Percentiles rank a stretch among this genome's conserved stretches.
These are phyloP conservation scores for Boletus edulis DNA, from an alignment of 768 basidiomycete genomes.

Conservation along the genomic window DNA sequence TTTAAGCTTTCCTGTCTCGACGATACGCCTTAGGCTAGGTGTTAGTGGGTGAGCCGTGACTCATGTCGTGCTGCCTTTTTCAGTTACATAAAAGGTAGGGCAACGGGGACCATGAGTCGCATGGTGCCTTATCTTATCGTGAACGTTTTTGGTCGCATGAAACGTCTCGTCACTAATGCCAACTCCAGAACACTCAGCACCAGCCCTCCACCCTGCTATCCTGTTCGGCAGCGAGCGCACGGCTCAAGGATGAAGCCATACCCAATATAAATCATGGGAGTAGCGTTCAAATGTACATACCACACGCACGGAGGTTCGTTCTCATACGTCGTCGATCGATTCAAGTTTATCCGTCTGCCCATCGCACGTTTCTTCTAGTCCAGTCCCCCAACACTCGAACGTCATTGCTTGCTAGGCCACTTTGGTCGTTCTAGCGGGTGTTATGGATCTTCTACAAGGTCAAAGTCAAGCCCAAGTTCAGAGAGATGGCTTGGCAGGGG, in stretches of 20 bases:
- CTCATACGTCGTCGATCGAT: neutral
- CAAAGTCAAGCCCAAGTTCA: neutral
- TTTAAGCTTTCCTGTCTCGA: no score
- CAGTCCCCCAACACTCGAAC: neutral
- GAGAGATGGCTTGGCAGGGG: neutral
- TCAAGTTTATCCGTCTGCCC: no score
- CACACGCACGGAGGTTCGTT: neutral
- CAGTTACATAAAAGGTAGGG: neutral
- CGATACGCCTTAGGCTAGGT: no score
- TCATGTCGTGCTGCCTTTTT: neutral
- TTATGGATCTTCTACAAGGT: neutral
- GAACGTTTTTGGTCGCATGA: neutral
- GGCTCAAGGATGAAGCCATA: conserved; percentile 15
- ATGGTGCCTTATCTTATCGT: neutral
- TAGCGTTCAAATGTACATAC: neutral
- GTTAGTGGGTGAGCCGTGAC: no score
- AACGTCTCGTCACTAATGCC: neutral
- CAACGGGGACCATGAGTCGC: neutral
- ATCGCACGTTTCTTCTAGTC: neutral
- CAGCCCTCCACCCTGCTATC: neutral
- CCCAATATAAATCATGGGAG: conserved; percentile 8
- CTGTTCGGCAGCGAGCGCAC: neutral
- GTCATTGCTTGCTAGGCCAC: neutral
- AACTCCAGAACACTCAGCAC: conserved; percentile 1
- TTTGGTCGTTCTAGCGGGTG: no score